Evolutionary conservation across 1,284 basidiomycete species (phyloP).

Genomic region (Meripilus lineatus): DNA sequence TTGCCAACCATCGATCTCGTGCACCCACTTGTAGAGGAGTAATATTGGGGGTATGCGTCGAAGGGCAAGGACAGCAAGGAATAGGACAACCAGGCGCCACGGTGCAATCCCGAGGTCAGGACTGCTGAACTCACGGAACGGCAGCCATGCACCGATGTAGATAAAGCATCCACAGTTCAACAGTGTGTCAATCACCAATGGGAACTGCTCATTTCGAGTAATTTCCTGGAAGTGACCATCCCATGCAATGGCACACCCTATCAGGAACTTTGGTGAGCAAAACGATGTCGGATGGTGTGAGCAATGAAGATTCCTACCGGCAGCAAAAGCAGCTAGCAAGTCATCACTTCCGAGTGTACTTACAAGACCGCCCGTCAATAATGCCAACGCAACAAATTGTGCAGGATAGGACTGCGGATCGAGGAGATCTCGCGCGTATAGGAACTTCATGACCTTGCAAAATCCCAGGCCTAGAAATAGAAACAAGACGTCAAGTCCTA

Average conservation of each 20-base stretch:
- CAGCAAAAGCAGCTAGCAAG: conserved; percentile 87
- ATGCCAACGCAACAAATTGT: conserved; percentile 81
- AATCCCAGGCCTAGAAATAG: conserved; percentile 60
- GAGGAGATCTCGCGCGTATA: conserved; percentile 72
- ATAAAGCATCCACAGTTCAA: conserved; percentile 87
- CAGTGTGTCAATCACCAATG: conserved; percentile 82
- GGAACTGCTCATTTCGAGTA: conserved; percentile 82
- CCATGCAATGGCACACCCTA: conserved; percentile 88
- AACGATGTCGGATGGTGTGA: background rate
- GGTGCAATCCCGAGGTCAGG: conserved; percentile 62
- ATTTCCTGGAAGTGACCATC: conserved; percentile 87
- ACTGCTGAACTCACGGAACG: conserved; percentile 66
- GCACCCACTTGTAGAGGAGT: conserved; percentile 74
- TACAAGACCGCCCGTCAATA: conserved; percentile 77
- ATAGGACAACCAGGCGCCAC: conserved; percentile 69
- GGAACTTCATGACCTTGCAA: conserved; percentile 79
- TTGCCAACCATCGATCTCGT: conserved; percentile 76
- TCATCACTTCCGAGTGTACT: conserved; percentile 83
- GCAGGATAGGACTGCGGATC: conserved; percentile 91
- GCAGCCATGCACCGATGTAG: conserved; percentile 88
- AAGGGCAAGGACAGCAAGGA: conserved; percentile 62
- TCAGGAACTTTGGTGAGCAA: background rate
- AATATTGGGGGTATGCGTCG: conserved; percentile 77
- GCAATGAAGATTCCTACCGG: conserved; percentile 45
- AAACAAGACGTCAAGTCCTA: no score